Conservation (phyloP, 495 filamentous ascomycete species). For the Penicillium verhagenii region DNA sequence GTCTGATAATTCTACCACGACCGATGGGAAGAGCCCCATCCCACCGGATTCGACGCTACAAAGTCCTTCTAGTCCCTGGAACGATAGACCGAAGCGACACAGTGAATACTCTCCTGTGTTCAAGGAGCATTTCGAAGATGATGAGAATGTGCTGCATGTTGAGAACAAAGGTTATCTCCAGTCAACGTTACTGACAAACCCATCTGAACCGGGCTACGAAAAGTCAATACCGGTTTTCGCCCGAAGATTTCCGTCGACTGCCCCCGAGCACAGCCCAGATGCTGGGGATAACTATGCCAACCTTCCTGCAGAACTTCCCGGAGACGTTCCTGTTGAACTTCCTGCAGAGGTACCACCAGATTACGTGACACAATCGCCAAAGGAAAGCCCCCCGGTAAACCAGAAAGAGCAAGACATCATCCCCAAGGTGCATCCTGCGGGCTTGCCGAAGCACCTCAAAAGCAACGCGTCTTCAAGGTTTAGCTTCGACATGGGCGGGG, state of each 20-base stretch:
- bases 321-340: conserved; percentile 5
- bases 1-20: conserved; percentile 35
- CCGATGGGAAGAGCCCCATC: conserved; percentile 5
- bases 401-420: conserved; percentile 36
- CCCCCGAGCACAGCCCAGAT: conserved; percentile 28
- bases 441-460: conserved; percentile 70
- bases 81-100: conserved; percentile 33
- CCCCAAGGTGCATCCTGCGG: conserved; percentile 41
- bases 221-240: conserved; percentile 51
- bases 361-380: not conserved
- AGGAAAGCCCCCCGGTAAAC: conserved; percentile 3
- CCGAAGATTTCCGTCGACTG: conserved; percentile 44
- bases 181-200: conserved; percentile 43
- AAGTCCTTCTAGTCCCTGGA: conserved; percentile 12
- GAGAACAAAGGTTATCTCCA: conserved; percentile 52
- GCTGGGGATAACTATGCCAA: conserved; percentile 5
- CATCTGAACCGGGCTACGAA: conserved; percentile 31
- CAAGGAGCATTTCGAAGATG: conserved; percentile 67
- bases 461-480: conserved; percentile 80
- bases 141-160: conserved; percentile 46
- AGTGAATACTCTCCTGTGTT: conserved; percentile 63
- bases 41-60: conserved; percentile 16
- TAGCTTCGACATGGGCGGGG: conserved; percentile 81
- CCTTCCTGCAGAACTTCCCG: conserved; percentile 3
- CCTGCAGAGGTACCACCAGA: conserved; percentile 1